Base-by-base conservation (phyloP, 2,329 filamentous ascomycete genomes). In the Chaetomiaceae sp. region DNA sequence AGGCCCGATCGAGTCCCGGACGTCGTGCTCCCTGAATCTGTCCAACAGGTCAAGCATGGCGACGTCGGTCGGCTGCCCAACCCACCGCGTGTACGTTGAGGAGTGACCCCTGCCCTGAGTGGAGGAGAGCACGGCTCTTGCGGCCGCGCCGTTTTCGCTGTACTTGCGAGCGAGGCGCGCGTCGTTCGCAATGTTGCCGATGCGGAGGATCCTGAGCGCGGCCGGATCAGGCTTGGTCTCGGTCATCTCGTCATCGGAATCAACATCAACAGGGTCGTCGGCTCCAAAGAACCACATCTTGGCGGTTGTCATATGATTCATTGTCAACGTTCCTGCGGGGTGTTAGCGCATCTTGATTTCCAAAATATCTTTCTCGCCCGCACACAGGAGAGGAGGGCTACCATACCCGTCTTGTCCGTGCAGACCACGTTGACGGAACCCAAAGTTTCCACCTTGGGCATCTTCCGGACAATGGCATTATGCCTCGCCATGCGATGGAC, bases 401-500 rank as follows among this genome's bases (percentile, higher is more conserved):
- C n/a, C 43, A 37, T 50, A 81, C 81, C 88, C 35, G 93, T 98
- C 70, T 98, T 98, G 72, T 98, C 93, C 56, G 89, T 96, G 70
- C 94, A 98, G 6, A 98, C 88, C n/a, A 98, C 90, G 60, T 97
- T 98, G 49, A 98, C 93, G n/a, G 90, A 96, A 8, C 94, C 94
- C 5, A 98, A 71, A 0, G 93, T 98, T 65, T 98, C 93, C 8
- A 98, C 94, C 65, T 93, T 97, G 18, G 94, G 94, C 68, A 98
- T 84, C 61, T 87, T 84, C 56, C 93, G 85, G 50, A 98, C 91
- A 63, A 98, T 98, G 8, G 93, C 93, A 63, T 95, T 88, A 58
- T 91, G 82, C 61, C 83, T 88, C 50, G 93, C 94, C 93, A 98
- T 98, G 48, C 93, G 83, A 60, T 98, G 80, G 8, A 98, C 94